These are phyloP conservation scores for Marchantia paleacea DNA, from an alignment of 225 moss, liverwort and hornwort species.

Conservation along the genomic window DNA sequence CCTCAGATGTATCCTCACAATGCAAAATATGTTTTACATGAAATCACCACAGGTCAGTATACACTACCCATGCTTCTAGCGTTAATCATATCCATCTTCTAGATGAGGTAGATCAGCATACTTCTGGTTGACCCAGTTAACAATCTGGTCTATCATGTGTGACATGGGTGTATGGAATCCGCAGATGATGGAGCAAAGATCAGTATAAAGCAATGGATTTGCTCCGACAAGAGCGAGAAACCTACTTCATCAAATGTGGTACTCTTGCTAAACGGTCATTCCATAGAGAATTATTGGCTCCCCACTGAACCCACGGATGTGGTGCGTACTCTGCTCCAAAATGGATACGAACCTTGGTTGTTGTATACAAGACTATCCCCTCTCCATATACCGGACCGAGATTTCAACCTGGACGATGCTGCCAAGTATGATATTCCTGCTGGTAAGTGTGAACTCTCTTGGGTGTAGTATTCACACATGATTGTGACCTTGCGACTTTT, in stretches of 20 bases:
- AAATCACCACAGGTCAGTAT: slow-evolving; percentile 13
- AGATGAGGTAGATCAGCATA: no score
- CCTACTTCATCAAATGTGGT: slow-evolving; percentile 17
- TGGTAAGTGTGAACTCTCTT: slow-evolving; percentile 5
- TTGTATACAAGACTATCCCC: slow-evolving; percentile 24
- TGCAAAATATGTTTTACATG: not conserved
- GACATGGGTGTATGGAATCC: no score
- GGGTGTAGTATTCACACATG: no score
- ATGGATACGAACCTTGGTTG: slow-evolving; percentile 31
- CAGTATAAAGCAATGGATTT: slow-evolving; percentile 19
- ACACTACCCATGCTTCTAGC: no score
- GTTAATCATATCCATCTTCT: no score
- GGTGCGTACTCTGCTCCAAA: slow-evolving; percentile 18
- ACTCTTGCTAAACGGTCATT: slow-evolving; percentile 29
- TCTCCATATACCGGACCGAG: not conserved
- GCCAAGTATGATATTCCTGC: slow-evolving; percentile 26
- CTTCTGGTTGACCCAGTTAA: no score
- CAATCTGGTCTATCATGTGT: not conserved
- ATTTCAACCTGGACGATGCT: slow-evolving; percentile 22
- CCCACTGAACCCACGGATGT: slow-evolving; percentile 31
- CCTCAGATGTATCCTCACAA: slow-evolving; percentile 1
- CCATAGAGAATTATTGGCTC: slow-evolving; percentile 27
- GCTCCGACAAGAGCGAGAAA: not conserved
- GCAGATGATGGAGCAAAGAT: slow-evolving; percentile 25
- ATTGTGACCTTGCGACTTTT: no score